Base-by-base conservation (phyloP, 805 yeast genomes). In the Candida broadrunensis region DNA sequence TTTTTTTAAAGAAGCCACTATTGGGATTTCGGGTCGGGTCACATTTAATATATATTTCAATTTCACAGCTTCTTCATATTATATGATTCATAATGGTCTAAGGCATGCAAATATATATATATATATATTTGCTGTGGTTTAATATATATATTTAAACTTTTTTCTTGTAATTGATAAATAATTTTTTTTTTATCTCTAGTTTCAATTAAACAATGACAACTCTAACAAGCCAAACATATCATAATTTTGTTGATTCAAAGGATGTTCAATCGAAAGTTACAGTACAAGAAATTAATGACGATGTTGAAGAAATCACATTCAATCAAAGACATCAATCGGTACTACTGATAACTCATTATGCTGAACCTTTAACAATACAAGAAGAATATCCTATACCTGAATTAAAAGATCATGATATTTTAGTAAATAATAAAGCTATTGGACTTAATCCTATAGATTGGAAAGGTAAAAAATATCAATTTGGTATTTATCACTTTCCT, bases 381-480 rank as follows among this genome's bases (percentile, higher is more conserved):
- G 18, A 15, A 3, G 42, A 46, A 25, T 40, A 41, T 36, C 58
- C 61, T 12, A 35, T 56, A 27, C 62, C 55, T 2, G 47, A 45
- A 17, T 24, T 56, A 8, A 35, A 42, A 2, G 49, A 39, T 11
- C 32, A 54, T 40, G 66, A 61, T 37, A 47, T 61, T 21, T 44
- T 61, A 29, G 51, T 61, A 3, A 35, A 41, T 14, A 61, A 60
- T 37, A 50, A 42, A 35, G 63, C 58, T 35, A 57, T 72, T 34
- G 78, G 78, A 0, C 48, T 73, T 31, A 73, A 73, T 45, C 78
- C 75, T 8, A 61, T 73, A 24, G 78, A 73, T 47, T 73, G 78
- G 78, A 73, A 73, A 49, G 70, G 73, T 6, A 67, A 69, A 37
- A 69, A 66, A 40, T 73, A 65, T 46, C 57, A 60, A 32, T 73